These are phyloP conservation scores for Fomitopsis pulvina DNA, from an alignment of 768 basidiomycete species.

Conservation along the genomic window DNA sequence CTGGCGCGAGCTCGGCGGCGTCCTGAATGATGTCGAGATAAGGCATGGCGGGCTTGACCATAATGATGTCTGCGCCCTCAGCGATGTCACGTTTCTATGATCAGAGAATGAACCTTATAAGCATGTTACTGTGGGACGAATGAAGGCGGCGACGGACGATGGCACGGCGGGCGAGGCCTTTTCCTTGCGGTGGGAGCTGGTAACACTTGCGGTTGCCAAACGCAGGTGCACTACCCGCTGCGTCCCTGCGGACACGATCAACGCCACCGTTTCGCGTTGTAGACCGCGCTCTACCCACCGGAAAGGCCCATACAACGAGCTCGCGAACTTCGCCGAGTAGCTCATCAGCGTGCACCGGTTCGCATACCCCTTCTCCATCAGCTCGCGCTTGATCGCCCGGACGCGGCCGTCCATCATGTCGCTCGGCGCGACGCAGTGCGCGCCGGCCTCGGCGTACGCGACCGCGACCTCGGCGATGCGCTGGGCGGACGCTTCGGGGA, in stretches of 20 bases:
- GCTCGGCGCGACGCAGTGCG: slow-evolving; percentile 95
- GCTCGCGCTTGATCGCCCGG: slow-evolving; percentile 75
- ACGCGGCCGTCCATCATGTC: slow-evolving; percentile 99
- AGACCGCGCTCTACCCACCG: slow-evolving; percentile 41
- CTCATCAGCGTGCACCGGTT: slow-evolving; percentile 93
- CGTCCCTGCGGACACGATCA: slow-evolving; percentile 55
- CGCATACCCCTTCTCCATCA: slow-evolving; percentile 79
- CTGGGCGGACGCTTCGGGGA: slow-evolving; percentile 70
- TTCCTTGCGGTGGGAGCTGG: slow-evolving; percentile 84
- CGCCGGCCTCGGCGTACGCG: slow-evolving; percentile 90
- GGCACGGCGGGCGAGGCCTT: slow-evolving; percentile 88
- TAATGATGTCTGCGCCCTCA: slow-evolving; percentile 97
- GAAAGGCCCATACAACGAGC: slow-evolving; percentile 93
- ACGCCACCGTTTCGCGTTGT: neutral
- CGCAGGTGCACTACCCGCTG: slow-evolving; percentile 92
- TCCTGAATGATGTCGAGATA: slow-evolving; percentile 96
- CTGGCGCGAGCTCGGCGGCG: slow-evolving; percentile 69
- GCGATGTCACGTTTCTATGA: slow-evolving; percentile 73
- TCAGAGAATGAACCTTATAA: neutral
- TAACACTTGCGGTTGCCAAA: slow-evolving; percentile 98
- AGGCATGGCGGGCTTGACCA: slow-evolving; percentile 96
- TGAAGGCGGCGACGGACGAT: slow-evolving; percentile 62
- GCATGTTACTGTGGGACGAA: neutral
- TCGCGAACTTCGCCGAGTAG: slow-evolving; percentile 97
- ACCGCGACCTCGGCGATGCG: slow-evolving; percentile 91